phyloP scores from a whole-genome alignment of 2,329 filamentous ascomycete genomes.

The Kalmusia sp. region DNA sequence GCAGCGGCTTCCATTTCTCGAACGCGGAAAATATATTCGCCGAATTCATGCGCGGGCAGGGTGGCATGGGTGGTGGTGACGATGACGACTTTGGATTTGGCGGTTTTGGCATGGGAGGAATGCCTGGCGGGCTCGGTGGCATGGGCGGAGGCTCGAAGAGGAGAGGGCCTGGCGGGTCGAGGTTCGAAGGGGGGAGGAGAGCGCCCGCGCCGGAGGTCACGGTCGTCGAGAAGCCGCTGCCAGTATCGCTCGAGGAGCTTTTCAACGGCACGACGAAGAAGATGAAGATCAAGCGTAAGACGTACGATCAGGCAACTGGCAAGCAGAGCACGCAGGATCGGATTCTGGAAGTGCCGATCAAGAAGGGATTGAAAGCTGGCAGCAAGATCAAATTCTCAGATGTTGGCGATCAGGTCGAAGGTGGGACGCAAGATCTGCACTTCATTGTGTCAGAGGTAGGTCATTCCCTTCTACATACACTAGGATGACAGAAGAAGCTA shows the following conservation, averaged over 20 bases:
- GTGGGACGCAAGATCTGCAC: conserved; percentile 92
- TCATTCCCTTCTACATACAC: conserved; percentile 3
- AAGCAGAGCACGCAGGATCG: conserved; percentile 89
- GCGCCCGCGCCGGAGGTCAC: conserved; percentile 81
- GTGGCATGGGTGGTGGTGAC: conserved; percentile 59
- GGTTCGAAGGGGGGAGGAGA: conserved; percentile 50
- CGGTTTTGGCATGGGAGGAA: conserved; percentile 48
- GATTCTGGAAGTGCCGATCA: conserved; percentile 93
- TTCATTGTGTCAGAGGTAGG: conserved; percentile 93
- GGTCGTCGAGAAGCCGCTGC: conserved; percentile 84
- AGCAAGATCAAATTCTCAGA: conserved; percentile 98
- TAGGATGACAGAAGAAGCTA: conserved; percentile 20
- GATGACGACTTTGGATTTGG: conserved; percentile 60
- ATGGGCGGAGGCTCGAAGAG: conserved; percentile 46
- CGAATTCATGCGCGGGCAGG: conserved; percentile 74
- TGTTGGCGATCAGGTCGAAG: conserved; percentile 97
- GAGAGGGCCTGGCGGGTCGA: conserved; percentile 36
- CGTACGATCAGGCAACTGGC: conserved; percentile 78
- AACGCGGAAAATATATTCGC: conserved; percentile 84
- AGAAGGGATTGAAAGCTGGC: conserved; percentile 92
- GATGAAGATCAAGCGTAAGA: conserved; percentile 97
- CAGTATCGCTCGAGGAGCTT: conserved; percentile 85
- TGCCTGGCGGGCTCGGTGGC: conserved; percentile 35
- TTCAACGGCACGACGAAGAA: conserved; percentile 91
- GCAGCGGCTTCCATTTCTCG: conserved; percentile 79